Conservation (phyloP, 2,329 filamentous ascomycete genomes). For the Xylariaceae sp. region DNA sequence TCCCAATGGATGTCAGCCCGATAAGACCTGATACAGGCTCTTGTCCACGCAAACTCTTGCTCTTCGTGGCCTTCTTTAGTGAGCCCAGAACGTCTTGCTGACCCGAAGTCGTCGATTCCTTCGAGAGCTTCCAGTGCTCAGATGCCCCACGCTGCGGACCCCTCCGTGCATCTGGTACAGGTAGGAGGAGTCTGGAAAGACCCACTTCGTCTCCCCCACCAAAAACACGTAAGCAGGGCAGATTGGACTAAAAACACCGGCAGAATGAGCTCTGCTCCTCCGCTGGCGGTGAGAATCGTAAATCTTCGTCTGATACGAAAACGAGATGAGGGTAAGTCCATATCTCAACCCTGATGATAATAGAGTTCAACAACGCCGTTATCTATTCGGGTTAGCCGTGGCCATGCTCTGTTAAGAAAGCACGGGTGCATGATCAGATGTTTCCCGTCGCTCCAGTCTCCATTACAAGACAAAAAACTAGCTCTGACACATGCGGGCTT, state of each 20-base stretch:
- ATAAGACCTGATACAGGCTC: too few species aligned
- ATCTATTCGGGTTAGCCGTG: too few species aligned
- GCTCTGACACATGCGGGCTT: too few species aligned
- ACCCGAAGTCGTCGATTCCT: slow-evolving; percentile 9
- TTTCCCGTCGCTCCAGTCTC: too few species aligned
- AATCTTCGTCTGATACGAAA: background rate
- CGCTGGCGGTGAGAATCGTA: background rate
- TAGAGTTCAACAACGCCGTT: too few species aligned
- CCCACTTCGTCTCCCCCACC: slow-evolving; percentile 6
- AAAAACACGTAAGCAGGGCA: slow-evolving; percentile 20
- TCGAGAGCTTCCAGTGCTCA: slow-evolving; percentile 7
- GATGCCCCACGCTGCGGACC: slow-evolving; percentile 9
- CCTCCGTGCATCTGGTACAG: slow-evolving; percentile 6
- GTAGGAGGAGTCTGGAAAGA: background rate
- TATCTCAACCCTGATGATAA: too few species aligned
- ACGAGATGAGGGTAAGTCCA: too few species aligned
- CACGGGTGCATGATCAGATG: too few species aligned
- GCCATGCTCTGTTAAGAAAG: too few species aligned
- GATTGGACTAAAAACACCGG: slow-evolving; percentile 13
- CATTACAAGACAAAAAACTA: too few species aligned
- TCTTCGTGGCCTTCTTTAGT: slow-evolving; percentile 16
- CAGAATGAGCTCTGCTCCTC: slow-evolving; percentile 1
- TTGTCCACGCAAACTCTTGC: background rate
- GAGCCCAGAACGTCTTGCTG: slow-evolving; percentile 5
- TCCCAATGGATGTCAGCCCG: too few species aligned